A percentile compares a stretch with the other conserved stretches of the same genome.
These are phyloP conservation scores for Prunus yedoensis DNA, from an alignment of 331 rosid genomes.

Conservation along the genomic window DNA sequence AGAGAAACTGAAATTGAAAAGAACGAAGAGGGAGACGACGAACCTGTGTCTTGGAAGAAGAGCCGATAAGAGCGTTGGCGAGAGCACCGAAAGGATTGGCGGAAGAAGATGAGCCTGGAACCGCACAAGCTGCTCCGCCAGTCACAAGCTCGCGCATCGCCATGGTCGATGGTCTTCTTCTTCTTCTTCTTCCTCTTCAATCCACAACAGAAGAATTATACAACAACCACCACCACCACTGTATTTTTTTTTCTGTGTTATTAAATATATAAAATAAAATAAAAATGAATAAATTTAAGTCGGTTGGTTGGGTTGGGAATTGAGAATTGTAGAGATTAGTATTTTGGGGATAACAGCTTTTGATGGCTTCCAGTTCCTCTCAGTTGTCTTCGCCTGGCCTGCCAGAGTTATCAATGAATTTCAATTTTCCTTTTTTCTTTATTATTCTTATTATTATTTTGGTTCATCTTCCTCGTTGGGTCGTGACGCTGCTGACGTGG, in stretches of 20 bases:
- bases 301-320: background rate
- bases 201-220: background rate
- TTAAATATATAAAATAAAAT: background rate
- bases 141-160: constrained; percentile 71
- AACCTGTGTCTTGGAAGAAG: constrained; percentile 67
- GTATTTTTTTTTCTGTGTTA: background rate
- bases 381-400: background rate
- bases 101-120: constrained; percentile 61
- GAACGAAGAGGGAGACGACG: background rate
- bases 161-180: constrained; percentile 28
- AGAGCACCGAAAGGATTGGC: constrained; percentile 69
- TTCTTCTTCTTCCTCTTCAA: background rate
- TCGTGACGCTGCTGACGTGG: background rate
- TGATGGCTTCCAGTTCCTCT: background rate
- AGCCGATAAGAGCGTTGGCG: constrained; percentile 58
- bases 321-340: background rate
- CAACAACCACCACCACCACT: background rate
- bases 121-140: constrained; percentile 70
- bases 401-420: background rate
- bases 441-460: background rate
- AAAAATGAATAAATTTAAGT: background rate
- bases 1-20: background rate
- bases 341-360: background rate
- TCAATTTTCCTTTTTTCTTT: background rate
- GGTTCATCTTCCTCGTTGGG: constrained; percentile 2